phyloP scores from a whole-genome alignment of 352 stramenopile species.

The Phytophthora palmivora region DNA sequence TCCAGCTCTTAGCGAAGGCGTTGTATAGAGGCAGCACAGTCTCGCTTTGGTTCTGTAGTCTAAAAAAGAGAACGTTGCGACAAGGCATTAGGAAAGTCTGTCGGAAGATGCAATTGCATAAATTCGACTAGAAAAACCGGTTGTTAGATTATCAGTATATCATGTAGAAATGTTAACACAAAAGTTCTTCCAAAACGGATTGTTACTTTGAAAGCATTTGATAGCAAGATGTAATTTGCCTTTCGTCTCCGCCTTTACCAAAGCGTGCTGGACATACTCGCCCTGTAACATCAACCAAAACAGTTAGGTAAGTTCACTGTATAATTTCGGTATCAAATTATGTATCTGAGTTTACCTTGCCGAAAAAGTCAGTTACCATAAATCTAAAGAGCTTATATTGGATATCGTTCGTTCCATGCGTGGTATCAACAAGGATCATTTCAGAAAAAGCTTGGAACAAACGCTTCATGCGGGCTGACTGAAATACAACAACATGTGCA shows the following conservation, averaged over 20 bases:
- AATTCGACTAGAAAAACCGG: too few relatives aligned
- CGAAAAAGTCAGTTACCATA: slow-evolving; percentile 9
- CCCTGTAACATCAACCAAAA: background rate
- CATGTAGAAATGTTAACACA: background rate
- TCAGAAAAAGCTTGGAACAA: slow-evolving; percentile 15
- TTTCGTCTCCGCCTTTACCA: slow-evolving; percentile 4
- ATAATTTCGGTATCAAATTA: slow-evolving; percentile 1
- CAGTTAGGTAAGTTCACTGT: background rate
- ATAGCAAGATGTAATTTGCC: background rate
- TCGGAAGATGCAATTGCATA: background rate
- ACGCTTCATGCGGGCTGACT: slow-evolving; percentile 11
- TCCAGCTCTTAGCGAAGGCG: background rate
- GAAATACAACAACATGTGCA: slow-evolving; percentile 7
- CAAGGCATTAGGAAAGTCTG: background rate
- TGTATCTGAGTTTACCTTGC: slow-evolving; percentile 5
- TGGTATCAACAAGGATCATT: slow-evolving; percentile 8
- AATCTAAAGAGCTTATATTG: slow-evolving; percentile 19
- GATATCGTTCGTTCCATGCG: slow-evolving; percentile 6
- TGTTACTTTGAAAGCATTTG: slow-evolving; percentile 10
- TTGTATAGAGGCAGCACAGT: background rate
- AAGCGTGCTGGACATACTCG: slow-evolving; percentile 6
- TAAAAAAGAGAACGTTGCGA: background rate
- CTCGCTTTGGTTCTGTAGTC: background rate
- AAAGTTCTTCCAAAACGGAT: background rate
- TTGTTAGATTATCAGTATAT: too few relatives aligned